Percentiles rank a stretch among this genome's conserved stretches.
These are phyloP conservation scores for Prosopis cineraria DNA, from an alignment of 306 rosid species.

Conservation along the genomic window DNA sequence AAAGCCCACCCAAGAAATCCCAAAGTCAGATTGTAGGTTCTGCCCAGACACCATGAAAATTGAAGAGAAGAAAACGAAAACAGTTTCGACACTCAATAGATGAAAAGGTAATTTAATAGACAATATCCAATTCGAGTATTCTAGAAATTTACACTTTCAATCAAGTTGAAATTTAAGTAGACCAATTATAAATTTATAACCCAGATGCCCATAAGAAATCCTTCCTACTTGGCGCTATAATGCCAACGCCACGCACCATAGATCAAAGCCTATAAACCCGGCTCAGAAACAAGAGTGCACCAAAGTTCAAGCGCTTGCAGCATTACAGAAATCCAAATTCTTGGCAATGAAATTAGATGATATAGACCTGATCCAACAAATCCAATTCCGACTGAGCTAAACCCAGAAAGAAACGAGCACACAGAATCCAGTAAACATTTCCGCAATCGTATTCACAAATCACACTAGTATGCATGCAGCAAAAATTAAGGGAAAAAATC, in stretches of 20 bases:
- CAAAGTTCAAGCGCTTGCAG: constrained; percentile 31
- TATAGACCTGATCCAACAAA: constrained; percentile 74
- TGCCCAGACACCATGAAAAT: not conserved
- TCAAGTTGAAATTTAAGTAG: constrained; percentile 27
- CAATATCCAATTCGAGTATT: constrained; percentile 41
- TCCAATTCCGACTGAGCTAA: constrained; percentile 42
- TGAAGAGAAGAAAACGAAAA: not conserved
- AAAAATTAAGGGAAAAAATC: not conserved
- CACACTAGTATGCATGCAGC: constrained; percentile 39
- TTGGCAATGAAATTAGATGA: constrained; percentile 37
- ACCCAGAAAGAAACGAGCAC: constrained; percentile 35
- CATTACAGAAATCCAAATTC: constrained; percentile 46
- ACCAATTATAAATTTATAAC: constrained; percentile 14
- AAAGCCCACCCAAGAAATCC: not conserved
- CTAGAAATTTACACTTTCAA: constrained; percentile 43
- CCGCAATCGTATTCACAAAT: constrained; percentile 18
- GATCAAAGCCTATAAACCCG: constrained; percentile 57
- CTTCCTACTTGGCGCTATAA: constrained; percentile 45
- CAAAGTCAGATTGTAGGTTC: constrained; percentile 38
- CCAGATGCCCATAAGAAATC: constrained; percentile 49
- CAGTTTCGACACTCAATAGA: not conserved
- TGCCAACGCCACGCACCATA: constrained; percentile 37
- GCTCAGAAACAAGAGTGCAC: constrained; percentile 24
- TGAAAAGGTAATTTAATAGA: constrained; percentile 1
- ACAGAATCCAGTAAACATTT: constrained; percentile 32